Percentiles rank a stretch among this genome's conserved stretches.
phyloP scores from a whole-genome alignment of 2,329 filamentous ascomycete genomes.

The Elsinoe necatrix region DNA sequence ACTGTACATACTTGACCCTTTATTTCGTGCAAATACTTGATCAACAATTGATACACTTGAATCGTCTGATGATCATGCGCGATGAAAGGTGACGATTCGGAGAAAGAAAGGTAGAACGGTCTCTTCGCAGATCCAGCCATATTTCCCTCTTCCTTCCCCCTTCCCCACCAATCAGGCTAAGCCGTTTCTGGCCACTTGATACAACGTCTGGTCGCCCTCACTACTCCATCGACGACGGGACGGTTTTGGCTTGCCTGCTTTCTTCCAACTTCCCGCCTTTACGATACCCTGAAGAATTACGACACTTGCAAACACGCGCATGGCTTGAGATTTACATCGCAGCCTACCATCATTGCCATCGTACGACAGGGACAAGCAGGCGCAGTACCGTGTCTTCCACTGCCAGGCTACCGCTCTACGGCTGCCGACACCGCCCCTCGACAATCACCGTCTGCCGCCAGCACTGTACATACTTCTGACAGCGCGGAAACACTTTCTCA shows the following conservation, averaged over 20 bases:
- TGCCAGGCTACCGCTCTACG: constrained; percentile 7
- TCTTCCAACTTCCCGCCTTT: background rate
- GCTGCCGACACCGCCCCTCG: background rate
- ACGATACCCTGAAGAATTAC: constrained; percentile 4
- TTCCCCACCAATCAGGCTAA: background rate
- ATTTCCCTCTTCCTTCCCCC: background rate
- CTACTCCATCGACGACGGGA: constrained; percentile 12
- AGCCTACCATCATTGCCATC: background rate
- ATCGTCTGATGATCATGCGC: background rate
- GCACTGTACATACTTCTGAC: constrained; percentile 1
- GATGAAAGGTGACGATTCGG: background rate
- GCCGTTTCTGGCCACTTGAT: constrained; percentile 12
- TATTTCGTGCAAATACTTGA: background rate
- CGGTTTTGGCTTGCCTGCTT: background rate
- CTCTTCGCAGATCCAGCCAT: background rate
- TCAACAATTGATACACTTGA: background rate
- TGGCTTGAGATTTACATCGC: background rate
- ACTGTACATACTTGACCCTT: background rate
- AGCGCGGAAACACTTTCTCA: background rate
- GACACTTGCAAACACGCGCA: background rate
- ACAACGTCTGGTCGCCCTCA: constrained; percentile 15
- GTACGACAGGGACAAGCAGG: background rate
- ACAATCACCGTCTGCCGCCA: background rate
- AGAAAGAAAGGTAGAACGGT: background rate
- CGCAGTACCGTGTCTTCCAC: background rate